Conservation (phyloP, 345 rosid genomes). For the Lepidium sativum region DNA sequence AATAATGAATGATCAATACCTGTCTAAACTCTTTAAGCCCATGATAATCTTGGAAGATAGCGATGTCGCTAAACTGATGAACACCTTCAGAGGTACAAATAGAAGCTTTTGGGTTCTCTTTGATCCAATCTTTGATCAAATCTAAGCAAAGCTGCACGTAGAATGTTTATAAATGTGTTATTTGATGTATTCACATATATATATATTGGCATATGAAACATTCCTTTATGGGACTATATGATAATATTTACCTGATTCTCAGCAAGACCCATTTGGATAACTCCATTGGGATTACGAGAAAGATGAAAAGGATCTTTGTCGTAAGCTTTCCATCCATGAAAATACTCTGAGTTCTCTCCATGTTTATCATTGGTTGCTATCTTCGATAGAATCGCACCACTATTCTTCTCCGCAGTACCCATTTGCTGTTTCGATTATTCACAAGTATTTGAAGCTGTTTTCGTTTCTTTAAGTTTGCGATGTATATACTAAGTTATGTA, state of each 20-base stretch:
- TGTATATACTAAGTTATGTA: background rate
- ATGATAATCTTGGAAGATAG: conserved; percentile 80
- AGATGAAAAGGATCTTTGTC: conserved; percentile 61
- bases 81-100: conserved; percentile 65
- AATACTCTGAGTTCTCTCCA: conserved; percentile 73
- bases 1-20: conserved; percentile 26
- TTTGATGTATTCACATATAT: background rate
- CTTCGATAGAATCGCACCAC: conserved; percentile 39
- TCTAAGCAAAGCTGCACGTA: conserved; percentile 58
- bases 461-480: background rate
- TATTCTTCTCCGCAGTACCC: background rate
- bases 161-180: background rate
- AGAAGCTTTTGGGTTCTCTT: conserved; percentile 57
- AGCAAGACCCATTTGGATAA: conserved; percentile 88
- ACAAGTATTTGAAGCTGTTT: background rate
- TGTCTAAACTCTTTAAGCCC: conserved; percentile 62
- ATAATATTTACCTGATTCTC: conserved; percentile 60
- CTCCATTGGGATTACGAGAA: conserved; percentile 44
- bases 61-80: conserved; percentile 47
- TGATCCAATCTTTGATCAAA: conserved; percentile 54
- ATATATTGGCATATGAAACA: background rate
- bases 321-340: conserved; percentile 85
- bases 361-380: conserved; percentile 53
- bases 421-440: background rate
- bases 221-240: background rate